Percentiles rank a stretch among this genome's conserved stretches.
These are phyloP conservation scores for Podospora tetraspora DNA, from an alignment of 495 filamentous ascomycete species.

Conservation along the genomic window DNA sequence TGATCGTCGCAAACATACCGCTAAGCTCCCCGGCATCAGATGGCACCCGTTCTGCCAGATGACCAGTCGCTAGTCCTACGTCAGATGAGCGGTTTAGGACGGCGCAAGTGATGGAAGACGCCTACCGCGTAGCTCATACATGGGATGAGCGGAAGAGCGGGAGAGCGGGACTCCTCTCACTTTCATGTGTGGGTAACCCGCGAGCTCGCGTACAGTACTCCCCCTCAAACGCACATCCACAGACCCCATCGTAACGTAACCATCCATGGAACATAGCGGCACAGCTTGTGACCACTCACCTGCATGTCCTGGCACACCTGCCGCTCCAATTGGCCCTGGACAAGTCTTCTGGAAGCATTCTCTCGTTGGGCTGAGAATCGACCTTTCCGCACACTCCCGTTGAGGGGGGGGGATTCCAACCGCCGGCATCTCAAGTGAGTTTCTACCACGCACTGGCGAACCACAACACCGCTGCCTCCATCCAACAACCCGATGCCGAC, in stretches of 20 bases:
- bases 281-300: neutral
- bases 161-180: neutral
- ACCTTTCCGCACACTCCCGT: neutral
- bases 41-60: neutral
- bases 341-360: constrained; percentile 5
- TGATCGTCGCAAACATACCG: neutral
- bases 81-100: neutral
- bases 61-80: neutral
- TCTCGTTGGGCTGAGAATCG: constrained; percentile 7
- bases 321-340: neutral
- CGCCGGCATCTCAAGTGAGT: neutral
- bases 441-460: neutral
- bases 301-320: neutral
- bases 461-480: neutral
- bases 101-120: neutral
- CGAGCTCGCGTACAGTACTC: neutral
- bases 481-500: neutral
- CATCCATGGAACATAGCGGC: neutral
- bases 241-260: neutral
- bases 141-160: neutral
- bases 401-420: neutral
- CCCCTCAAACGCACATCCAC: neutral
- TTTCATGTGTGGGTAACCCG: neutral
- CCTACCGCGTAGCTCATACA: neutral
- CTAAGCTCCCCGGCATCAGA: neutral